Percentiles rank a stretch among this genome's conserved stretches.
Conservation (phyloP, 2,329 filamentous ascomycete species). For the Botrytis deweyae region DNA sequence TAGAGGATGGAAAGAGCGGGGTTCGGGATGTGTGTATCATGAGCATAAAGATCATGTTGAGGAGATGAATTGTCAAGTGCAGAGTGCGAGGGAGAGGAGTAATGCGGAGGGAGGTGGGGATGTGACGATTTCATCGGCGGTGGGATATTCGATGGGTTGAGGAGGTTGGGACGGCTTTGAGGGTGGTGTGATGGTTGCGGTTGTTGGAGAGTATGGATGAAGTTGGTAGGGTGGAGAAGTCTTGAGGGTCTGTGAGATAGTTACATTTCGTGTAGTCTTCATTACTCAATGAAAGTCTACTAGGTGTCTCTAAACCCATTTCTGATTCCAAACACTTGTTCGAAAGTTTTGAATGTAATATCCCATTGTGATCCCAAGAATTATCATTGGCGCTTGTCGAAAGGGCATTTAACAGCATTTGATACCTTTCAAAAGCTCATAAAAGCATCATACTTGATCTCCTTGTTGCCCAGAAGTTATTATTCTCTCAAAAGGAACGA, state of each 20-base stretch:
- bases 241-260: neutral
- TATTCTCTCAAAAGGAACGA: fast-evolving
- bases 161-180: neutral
- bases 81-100: neutral
- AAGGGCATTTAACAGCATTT: too few relatives aligned
- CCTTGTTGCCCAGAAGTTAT: fast-evolving
- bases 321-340: neutral
- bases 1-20: too few relatives aligned
- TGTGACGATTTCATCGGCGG: neutral
- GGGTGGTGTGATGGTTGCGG: neutral
- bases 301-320: fast-evolving
- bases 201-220: neutral
- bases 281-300: neutral
- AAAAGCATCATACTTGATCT: neutral
- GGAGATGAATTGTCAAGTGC: neutral
- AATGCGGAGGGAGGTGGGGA: neutral
- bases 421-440: too few relatives aligned
- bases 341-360: neutral
- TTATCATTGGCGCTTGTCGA: fast-evolving
- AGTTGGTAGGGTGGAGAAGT: too few relatives aligned
- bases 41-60: neutral
- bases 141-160: neutral
- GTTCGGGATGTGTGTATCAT: neutral
- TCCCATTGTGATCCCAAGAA: fast-evolving
- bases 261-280: fast-evolving